phyloP scores from a whole-genome alignment of 2,329 filamentous ascomycete genomes.

The Penicillium psychrosexuale region DNA sequence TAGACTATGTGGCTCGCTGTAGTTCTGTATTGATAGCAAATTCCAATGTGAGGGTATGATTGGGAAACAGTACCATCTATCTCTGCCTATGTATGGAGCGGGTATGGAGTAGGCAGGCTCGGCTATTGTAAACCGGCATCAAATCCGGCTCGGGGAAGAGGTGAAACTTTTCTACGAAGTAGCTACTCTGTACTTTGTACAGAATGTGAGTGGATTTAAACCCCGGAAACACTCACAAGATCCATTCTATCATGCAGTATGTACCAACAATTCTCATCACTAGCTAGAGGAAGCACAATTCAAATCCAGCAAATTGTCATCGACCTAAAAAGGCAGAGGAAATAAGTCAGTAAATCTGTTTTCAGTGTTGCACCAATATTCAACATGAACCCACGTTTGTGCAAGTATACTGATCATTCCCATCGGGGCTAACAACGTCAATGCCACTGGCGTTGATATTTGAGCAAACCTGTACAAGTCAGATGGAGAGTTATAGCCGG shows the following conservation, averaged over 20 bases:
- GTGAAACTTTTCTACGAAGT: too few species aligned
- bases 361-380: background rate
- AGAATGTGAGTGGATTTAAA: too few species aligned
- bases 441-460: conserved; percentile 52
- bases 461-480: conserved; percentile 29
- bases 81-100: background rate
- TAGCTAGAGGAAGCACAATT: background rate
- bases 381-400: conserved; percentile 38
- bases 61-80: background rate
- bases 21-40: background rate
- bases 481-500: background rate
- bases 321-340: background rate
- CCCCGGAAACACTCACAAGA: too few species aligned
- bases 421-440: conserved; percentile 49
- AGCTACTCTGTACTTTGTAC: too few species aligned
- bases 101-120: background rate
- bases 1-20: background rate
- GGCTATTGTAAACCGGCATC: background rate
- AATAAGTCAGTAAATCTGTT: background rate
- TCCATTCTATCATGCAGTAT: too few species aligned
- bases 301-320: background rate
- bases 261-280: too few species aligned
- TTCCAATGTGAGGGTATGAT: background rate
- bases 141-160: background rate
- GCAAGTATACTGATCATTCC: conserved; percentile 44